Percentiles rank a stretch among this genome's conserved stretches.
phyloP scores from a whole-genome alignment of 2,329 filamentous ascomycete species.

The Aaosphaeria arxii region DNA sequence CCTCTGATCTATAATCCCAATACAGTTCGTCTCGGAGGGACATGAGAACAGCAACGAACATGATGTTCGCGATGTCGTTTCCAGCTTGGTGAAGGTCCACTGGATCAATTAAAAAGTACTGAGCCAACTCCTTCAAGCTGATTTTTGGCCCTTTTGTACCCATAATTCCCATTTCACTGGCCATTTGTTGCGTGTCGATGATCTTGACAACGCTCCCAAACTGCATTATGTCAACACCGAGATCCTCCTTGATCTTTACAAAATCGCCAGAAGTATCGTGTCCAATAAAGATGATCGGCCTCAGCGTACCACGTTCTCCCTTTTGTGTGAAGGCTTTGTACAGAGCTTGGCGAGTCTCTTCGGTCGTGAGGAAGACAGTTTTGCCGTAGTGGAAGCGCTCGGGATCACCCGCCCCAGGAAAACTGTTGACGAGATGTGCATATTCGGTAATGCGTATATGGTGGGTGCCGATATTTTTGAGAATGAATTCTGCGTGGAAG shows the following conservation, averaged over 20 bases:
- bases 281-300: slow-evolving; percentile 18
- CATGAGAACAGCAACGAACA: slow-evolving; percentile 1
- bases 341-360: slow-evolving; percentile 7
- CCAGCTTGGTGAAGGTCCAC: slow-evolving; percentile 3
- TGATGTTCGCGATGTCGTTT: slow-evolving; percentile 5
- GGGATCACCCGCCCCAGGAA: slow-evolving; percentile 7
- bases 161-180: slow-evolving; percentile 4
- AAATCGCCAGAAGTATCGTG: slow-evolving; percentile 16
- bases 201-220: slow-evolving; percentile 11
- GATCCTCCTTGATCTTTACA: slow-evolving; percentile 9
- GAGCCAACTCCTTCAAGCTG: neutral
- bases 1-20: no score
- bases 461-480: neutral
- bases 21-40: no score
- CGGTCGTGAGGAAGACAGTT: slow-evolving; percentile 8
- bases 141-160: neutral
- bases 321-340: slow-evolving; percentile 2
- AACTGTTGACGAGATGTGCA: slow-evolving; percentile 13
- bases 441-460: slow-evolving; percentile 13
- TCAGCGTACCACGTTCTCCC: neutral
- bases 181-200: slow-evolving; percentile 16
- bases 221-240: slow-evolving; percentile 11
- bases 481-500: neutral
- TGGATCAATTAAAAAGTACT: neutral
- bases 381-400: slow-evolving; percentile 14